Conservation (phyloP, 352 stramenopile species). For the Sclerospora graminicola region DNA sequence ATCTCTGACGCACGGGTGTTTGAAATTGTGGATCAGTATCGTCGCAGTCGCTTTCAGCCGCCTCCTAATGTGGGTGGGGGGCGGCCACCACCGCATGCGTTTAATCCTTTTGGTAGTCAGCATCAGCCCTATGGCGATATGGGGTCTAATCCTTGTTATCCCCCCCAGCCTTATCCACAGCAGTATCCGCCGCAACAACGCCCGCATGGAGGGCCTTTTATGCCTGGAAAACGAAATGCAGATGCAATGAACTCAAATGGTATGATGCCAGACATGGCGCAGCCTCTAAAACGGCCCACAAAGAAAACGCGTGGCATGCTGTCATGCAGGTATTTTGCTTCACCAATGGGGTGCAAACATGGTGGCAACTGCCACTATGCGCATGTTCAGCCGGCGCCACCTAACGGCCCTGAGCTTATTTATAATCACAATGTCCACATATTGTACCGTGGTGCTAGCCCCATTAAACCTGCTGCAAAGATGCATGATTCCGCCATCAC, state of each 20-base stretch:
- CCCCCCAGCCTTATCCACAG: slow-evolving; percentile 14
- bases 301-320: slow-evolving; percentile 35
- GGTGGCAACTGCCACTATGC: slow-evolving; percentile 56
- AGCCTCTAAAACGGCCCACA: slow-evolving; percentile 33
- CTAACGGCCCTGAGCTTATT: slow-evolving; percentile 41
- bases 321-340: slow-evolving; percentile 67
- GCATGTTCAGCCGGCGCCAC: slow-evolving; percentile 32
- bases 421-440: slow-evolving; percentile 38
- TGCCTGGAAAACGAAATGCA: slow-evolving; percentile 35
- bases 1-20: slow-evolving; percentile 67
- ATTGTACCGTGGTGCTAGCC: slow-evolving; percentile 18
- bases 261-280: slow-evolving; percentile 23
- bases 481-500: slow-evolving; percentile 27
- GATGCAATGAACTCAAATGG: slow-evolving; percentile 21
- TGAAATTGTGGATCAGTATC: slow-evolving; percentile 66
- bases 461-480: slow-evolving; percentile 27
- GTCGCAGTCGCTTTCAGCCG: slow-evolving; percentile 25
- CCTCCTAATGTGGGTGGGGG: slow-evolving; percentile 19
- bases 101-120: slow-evolving; percentile 37
- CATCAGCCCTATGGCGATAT: slow-evolving; percentile 27
- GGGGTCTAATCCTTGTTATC: slow-evolving; percentile 17
- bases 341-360: slow-evolving; percentile 59
- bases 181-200: slow-evolving; percentile 25
- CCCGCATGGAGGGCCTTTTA: slow-evolving; percentile 13
- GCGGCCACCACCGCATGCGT: slow-evolving; percentile 17